A percentile compares a stretch with the other conserved stretches of the same genome.
phyloP scores from a whole-genome alignment of 495 filamentous ascomycete species.

The Talaromyces ruber region DNA sequence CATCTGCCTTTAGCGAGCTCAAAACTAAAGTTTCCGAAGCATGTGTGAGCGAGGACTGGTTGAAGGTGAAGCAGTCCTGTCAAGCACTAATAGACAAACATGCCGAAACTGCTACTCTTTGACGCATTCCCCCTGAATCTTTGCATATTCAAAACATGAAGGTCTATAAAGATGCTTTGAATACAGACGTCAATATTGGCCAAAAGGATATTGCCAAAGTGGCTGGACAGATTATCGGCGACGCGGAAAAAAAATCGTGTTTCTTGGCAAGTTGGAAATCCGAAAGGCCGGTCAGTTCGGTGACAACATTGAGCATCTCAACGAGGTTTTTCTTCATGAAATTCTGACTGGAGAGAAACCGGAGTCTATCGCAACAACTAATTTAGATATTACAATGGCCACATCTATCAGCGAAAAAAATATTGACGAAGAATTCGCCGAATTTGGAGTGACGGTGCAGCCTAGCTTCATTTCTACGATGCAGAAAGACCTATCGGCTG shows the following conservation, averaged over 20 bases:
- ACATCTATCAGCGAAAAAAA: neutral
- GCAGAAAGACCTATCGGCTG: slow-evolving; percentile 7
- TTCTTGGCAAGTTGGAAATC: slow-evolving; percentile 19
- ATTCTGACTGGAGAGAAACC: slow-evolving; percentile 9
- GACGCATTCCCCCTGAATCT: neutral
- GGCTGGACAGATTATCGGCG: slow-evolving; percentile 8
- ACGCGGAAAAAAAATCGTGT: slow-evolving; percentile 14
- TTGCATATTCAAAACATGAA: slow-evolving; percentile 2
- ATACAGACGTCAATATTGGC: neutral
- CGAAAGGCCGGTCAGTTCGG: slow-evolving; percentile 14
- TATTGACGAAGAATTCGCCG: slow-evolving; percentile 1
- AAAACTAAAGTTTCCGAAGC: slow-evolving; percentile 1
- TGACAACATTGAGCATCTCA: slow-evolving; percentile 13
- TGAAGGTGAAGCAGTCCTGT: neutral
- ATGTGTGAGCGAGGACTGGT: neutral
- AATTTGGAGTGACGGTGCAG: neutral
- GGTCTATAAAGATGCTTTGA: slow-evolving; percentile 1
- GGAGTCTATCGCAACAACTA: neutral
- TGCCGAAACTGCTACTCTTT: slow-evolving; percentile 1
- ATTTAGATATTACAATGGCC: neutral
- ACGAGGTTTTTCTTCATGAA: slow-evolving; percentile 13
- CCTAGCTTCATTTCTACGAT: slow-evolving; percentile 1
- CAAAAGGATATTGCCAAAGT: neutral
- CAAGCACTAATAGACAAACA: slow-evolving; percentile 6
- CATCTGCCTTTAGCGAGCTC: slow-evolving; percentile 2